Evolutionary conservation across 2,329 filamentous ascomycete species (phyloP), one percentile per base, ranked within the genome.

Genomic region (Dichotomopilus funicola): DNA sequence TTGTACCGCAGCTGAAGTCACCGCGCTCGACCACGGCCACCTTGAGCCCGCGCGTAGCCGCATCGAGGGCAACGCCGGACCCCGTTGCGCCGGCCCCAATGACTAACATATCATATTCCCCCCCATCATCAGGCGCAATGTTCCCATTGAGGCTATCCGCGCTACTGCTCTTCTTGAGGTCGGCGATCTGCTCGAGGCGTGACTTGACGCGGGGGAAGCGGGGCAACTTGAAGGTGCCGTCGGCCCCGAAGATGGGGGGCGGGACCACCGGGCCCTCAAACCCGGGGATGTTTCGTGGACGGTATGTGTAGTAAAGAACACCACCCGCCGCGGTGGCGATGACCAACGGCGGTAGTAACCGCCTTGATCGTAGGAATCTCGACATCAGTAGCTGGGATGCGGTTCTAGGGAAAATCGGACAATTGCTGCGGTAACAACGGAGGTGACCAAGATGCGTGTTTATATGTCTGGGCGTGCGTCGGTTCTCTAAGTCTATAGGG

Each of bases 21-120:
- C 92, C 89, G 59, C 88, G 79, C 73, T 94, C 88, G 12, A 94
- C 87, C 50, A 91, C 73, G 10, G 89, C 88, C 57, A 94, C 88
- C 72, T 85, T 89, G 65, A 92, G 74, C 1, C 88, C 88, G 63
- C 88, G 80, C 2, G 88, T 91, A 27, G 84, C 86, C 38, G 88
- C 88, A 71, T 94, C 88, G 46, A 94, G 79, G 10, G 89, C 88
- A 64, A 94, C 89, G 31, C 88, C 88, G 5, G 88, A 80, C 11
- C 88, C 88, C 1, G 89, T 92, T 11, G 88, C 88, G 61, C 88
- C 88, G 60, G 83, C 88, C 55, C 88, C 88, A 64, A 92, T 89
- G 64, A 94, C 77, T 61, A 92, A 75, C 42, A 94, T 75, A 67
- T 92, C 89, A 65, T 91, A 92, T 51, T 82, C 77, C 44, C 85